Conservation (phyloP, 371 early-diverging fungal species). For the Funneliformis caledonium region DNA sequence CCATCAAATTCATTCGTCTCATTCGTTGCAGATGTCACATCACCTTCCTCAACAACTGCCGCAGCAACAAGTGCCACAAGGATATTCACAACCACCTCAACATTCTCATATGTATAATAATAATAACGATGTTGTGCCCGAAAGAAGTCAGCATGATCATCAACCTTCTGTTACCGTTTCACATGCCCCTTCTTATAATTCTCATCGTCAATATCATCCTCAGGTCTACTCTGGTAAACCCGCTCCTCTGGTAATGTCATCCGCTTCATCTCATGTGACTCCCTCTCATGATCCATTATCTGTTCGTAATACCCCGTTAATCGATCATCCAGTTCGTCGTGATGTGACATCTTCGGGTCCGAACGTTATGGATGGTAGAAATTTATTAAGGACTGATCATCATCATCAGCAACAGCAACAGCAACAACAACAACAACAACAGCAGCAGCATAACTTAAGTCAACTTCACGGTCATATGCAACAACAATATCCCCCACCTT, state of each 20-base stretch:
- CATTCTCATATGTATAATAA: not conserved
- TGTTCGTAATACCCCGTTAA: not conserved
- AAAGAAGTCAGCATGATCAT: conserved; percentile 22
- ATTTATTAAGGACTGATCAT: too few species aligned
- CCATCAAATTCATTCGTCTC: not conserved
- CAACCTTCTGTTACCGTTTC: not conserved
- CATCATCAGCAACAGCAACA: not conserved
- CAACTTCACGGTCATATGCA: not conserved
- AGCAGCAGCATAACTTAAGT: not conserved
- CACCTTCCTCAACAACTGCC: not conserved
- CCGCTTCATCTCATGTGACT: not conserved
- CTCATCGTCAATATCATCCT: not conserved
- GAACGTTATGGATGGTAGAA: too few species aligned
- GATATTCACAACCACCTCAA: not conserved
- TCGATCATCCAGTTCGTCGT: not conserved
- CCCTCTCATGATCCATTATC: not conserved
- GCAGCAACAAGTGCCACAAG: not conserved
- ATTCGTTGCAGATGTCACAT: not conserved
- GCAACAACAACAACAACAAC: not conserved
- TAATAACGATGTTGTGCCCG: conserved; percentile 1
- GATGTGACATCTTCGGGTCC: not conserved
- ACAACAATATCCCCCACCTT: not conserved
- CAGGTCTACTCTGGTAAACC: not conserved
- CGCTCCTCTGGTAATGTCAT: not conserved
- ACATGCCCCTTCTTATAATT: not conserved